phyloP scores from a whole-genome alignment of 441 rosid species.

The Pelargonium citronellum region DNA sequence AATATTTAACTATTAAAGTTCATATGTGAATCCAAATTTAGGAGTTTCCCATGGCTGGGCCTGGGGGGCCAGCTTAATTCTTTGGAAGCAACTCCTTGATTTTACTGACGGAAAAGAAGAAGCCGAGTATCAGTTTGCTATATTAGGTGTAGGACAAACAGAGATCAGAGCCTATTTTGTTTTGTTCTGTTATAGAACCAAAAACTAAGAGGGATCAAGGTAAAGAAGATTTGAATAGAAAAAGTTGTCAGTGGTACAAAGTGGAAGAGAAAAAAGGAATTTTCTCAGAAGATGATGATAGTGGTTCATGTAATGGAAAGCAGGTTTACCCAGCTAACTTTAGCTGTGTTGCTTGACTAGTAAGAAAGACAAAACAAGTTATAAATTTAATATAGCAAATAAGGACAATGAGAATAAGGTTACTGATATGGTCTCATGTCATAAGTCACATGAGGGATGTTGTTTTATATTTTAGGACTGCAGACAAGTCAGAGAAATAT shows the following conservation, averaged over 20 bases:
- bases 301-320: slow-evolving; percentile 5
- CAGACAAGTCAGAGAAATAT: slow-evolving; percentile 33
- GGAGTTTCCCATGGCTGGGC: too few species aligned
- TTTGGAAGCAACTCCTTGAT: too few species aligned
- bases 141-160: too few species aligned
- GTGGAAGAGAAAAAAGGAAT: not conserved
- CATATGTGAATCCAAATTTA: not conserved
- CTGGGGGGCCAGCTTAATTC: too few species aligned
- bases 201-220: too few species aligned
- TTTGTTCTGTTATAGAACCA: too few species aligned
- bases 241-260: slow-evolving; percentile 3
- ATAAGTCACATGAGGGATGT: slow-evolving; percentile 43
- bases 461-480: slow-evolving; percentile 30
- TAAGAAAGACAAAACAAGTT: slow-evolving; percentile 17
- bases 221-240: not conserved
- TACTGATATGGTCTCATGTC: slow-evolving; percentile 51
- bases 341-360: slow-evolving; percentile 33
- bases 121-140: too few species aligned
- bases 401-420: slow-evolving; percentile 29
- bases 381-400: slow-evolving; percentile 16
- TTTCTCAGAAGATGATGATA: not conserved
- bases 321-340: slow-evolving; percentile 35
- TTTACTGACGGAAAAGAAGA: too few species aligned
- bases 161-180: too few species aligned
- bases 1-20: not conserved